Evolutionary conservation across 345 rosid genomes (phyloP), one percentile per base, ranked within the genome.

Genomic region (Rhodamnia argentea): DNA sequence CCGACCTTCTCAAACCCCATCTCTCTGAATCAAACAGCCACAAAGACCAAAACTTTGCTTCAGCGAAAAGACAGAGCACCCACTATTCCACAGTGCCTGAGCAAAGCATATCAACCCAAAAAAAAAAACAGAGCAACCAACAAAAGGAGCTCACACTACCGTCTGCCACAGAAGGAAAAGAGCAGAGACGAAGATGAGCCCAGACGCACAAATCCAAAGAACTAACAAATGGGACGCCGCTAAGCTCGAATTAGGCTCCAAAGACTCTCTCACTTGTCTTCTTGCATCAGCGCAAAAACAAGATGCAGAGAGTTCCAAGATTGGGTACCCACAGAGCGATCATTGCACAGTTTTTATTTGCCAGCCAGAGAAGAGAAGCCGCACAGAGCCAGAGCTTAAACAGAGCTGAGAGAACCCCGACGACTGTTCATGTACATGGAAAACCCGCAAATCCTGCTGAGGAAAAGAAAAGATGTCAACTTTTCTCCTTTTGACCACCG

Each of bases 1-100:
- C 89, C 89, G 44, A 85, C 87, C 82, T 91, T 93, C 83, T 90
- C 96, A 91, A 90, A 91, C 86, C 92, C 93, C 93, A 91, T 94
- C 87, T 84, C 86, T 90, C 90, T 86, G 87, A 88, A 87, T 84
- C 27, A 59, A 86, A 84, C 86, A 32, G 58, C 86, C 52, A 22
- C 52, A 85, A n/a, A 84, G 82, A 87, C 85, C 87, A 82, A 78
- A 23, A 52, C 82, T 8, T 26, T 55, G 74, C 32, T 70, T 84
- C 54, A 83, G 83, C 26, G 56, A 70, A 56, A 56, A 23, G 59
- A 23, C 59, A 56, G n/a, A 56, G 59, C 59, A 23, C 59, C 59
- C 59, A 56, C n/a, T 56, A 22, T 8, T 56, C 5, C 26, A 23
- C 59, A 8, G 59, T 23, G 12, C 59, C 44, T 70, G 22, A 70